Conservation (phyloP, 305 asterid species). For the Fraxinus xanthoxyloides region DNA sequence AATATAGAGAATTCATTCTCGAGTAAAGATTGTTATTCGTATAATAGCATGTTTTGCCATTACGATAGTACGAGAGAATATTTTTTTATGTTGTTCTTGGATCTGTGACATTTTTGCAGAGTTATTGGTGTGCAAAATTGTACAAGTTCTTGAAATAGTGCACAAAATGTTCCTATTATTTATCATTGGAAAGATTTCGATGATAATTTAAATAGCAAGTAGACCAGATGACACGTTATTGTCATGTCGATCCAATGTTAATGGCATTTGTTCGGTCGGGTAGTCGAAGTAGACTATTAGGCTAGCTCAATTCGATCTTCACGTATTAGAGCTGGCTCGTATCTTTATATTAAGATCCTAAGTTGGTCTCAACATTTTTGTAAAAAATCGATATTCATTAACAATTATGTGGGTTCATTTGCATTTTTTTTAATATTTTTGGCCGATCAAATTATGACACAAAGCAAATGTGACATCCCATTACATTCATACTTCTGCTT, state of each 20-base stretch:
- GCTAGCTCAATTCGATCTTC: not conserved
- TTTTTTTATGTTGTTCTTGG: not conserved
- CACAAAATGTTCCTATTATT: not conserved
- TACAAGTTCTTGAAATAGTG: constrained; percentile 16
- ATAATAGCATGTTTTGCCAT: not conserved
- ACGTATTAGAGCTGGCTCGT: not conserved
- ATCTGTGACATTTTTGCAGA: constrained; percentile 40
- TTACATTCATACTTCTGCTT: not conserved
- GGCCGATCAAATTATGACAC: not conserved
- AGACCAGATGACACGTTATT: not conserved
- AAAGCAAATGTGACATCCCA: too few relatives aligned
- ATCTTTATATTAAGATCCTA: not conserved
- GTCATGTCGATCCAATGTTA: not conserved
- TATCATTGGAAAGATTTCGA: not conserved
- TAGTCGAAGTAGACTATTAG: not conserved
- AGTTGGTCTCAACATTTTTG: not conserved
- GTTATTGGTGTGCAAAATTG: constrained; percentile 26
- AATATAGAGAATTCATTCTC: not conserved
- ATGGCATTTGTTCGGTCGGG: not conserved
- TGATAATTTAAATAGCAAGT: not conserved
- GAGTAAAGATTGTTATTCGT: not conserved
- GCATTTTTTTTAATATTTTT: too few relatives aligned
- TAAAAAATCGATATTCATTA: not conserved
- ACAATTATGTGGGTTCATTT: too few relatives aligned
- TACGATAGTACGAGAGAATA: not conserved